Base-by-base conservation (phyloP, 2,329 filamentous ascomycete species). In the Ophiostoma pallidulum region DNA sequence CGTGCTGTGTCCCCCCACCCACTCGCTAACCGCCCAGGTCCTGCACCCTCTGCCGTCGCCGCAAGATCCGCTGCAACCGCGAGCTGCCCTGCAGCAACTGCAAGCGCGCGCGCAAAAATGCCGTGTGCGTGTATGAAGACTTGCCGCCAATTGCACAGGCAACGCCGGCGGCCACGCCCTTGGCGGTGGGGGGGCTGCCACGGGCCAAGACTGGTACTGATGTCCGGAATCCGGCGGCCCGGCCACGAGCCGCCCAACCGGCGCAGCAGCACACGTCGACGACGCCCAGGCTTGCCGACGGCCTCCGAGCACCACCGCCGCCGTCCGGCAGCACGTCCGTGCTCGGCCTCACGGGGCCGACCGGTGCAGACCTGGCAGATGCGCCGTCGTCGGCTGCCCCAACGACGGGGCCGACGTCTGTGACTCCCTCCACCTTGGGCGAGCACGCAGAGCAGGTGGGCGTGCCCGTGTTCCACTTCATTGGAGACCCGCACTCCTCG, bases 41-140 rank as follows among this genome's bases (percentile, higher is more conserved):
- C 19, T 52, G 48, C 38, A 42, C 37, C 8, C 58, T 66, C 2
- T 71, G 69, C 50, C 57, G 68, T 14, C 60, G 57, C 19, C 65
- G 69, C 37, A 72, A 72, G 50, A 62, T 70, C 10, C 60, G 63
- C 14, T 72, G 69, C 48, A 63, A 70, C 48, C 59, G 65, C 16
- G 59, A 64, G 20, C 52, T 51, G 2, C 69, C 69, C 0, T 72
- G 68, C 49, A 63, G 58, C 48, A 69, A 69, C 45, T 71, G 68
- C 40, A 45, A 62, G 6, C 60, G 62, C 0, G 63, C 67, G 4
- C 47, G 50, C 38, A 48, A 46, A 18, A 29, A 37, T 9, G 50
- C 45, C 12, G 24, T 14, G 7, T 53, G 52, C 19, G 41, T 46
- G 13, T 54, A 54, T 20, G 52, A 45, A 9, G 38, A 46, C 9